These are phyloP conservation scores for Trichophyton benhamiae DNA, from an alignment of 2,329 filamentous ascomycete species.

Conservation along the genomic window DNA sequence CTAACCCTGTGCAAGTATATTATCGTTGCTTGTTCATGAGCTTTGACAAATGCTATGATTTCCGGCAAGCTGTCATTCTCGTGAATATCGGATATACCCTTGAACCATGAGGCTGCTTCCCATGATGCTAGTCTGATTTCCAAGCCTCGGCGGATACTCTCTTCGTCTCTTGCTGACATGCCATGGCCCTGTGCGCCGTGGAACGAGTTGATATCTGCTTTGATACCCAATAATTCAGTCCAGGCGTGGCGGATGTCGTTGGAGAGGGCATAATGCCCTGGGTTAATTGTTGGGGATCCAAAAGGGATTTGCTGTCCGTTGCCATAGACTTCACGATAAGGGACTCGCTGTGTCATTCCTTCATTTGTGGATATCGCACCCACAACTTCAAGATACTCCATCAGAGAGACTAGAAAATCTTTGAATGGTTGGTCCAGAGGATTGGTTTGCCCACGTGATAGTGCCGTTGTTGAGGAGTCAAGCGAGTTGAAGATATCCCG, in stretches of 20 bases:
- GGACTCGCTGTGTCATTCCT: conserved; percentile 27
- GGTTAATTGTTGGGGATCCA: neutral
- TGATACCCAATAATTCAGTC: neutral
- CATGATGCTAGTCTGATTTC: neutral
- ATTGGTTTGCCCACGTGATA: conserved; percentile 9
- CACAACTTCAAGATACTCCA: conserved; percentile 31
- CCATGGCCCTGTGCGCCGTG: neutral
- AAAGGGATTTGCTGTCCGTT: neutral
- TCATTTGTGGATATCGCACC: conserved; percentile 29
- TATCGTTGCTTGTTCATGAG: conserved; percentile 28
- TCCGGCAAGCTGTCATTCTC: conserved; percentile 23
- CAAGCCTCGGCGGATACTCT: neutral
- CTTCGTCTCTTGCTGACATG: neutral
- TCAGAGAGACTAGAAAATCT: conserved; percentile 28
- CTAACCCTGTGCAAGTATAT: conserved; percentile 24
- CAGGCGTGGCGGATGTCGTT: neutral
- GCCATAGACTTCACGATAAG: conserved; percentile 27
- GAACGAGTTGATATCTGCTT: neutral
- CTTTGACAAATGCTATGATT: conserved; percentile 26
- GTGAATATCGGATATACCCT: conserved; percentile 29
- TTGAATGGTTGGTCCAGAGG: conserved; percentile 21
- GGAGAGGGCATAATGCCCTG: neutral
- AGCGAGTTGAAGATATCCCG: conserved; percentile 27
- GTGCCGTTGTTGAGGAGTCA: conserved; percentile 3
- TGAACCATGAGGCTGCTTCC: neutral